Evolutionary conservation across 306 rosid species (phyloP), one percentile per base, ranked within the genome.

Genomic region (Casuarina glauca): DNA sequence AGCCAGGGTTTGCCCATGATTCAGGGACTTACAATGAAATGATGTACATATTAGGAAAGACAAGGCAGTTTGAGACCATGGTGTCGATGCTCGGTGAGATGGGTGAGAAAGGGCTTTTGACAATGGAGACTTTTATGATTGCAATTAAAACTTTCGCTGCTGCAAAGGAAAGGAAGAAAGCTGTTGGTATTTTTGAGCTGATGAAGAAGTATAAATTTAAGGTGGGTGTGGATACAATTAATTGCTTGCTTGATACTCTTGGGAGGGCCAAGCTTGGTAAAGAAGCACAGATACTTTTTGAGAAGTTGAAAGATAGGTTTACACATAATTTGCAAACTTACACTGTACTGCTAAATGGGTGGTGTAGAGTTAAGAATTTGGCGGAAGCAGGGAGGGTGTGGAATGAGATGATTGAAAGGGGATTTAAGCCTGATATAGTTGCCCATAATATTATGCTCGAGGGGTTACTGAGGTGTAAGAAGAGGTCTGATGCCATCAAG

Each of bases 41-140:
- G 92, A 87, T 95, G 93, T 16, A 45, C 66, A 82, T 95, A 76
- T 49, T 95, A 15, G 98, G 97, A 70, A 95, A 85, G 93, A 88
- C 93, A 15, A 89, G 93, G 46, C 97, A 95, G 79, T 89, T 95
- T 72, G 97, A 95, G 90, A 92, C 97, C 52, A 89, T 92, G 97
- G 94, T 91, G 3, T 86, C 91, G 10, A 46, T 92, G 85, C 90
- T 95, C 19, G 97, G 92, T 84, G 97, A 95, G 87, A 91, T 95
- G 92, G 97, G 91, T 53, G 90, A 81, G 79, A 89, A 87, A 82
- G 90, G 91, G 20, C 80, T 87, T 62, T 77, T 95, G 88, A 91
- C 90, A 4, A 84, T 92, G 88, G 97, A 95, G 2, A 89, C 98
- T 48, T 95, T 95, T 76, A 75, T 80, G 44, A 86, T 92, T 79